Conservation (phyloP, 441 rosid species). For the Populus hybrid region DNA sequence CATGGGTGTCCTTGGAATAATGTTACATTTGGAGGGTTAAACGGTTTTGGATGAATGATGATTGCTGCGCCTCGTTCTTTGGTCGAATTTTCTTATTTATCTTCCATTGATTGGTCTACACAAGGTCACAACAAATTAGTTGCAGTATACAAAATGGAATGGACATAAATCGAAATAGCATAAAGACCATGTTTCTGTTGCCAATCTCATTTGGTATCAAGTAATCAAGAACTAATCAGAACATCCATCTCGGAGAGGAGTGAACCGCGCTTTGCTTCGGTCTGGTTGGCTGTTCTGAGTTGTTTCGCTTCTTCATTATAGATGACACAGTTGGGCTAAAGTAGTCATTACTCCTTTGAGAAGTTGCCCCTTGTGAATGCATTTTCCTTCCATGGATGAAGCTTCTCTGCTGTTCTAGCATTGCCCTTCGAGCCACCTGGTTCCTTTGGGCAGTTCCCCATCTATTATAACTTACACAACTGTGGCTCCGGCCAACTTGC, state of each 20-base stretch:
- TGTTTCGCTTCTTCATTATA: conserved; percentile 75
- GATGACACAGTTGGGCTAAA: conserved; percentile 90
- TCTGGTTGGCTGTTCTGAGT: conserved; percentile 45
- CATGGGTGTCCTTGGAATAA: background rate
- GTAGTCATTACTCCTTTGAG: conserved; percentile 92
- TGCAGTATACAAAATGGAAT: conserved; percentile 35
- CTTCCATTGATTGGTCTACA: conserved; percentile 30
- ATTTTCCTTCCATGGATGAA: conserved; percentile 67
- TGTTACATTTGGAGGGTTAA: background rate
- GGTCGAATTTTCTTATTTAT: conserved; percentile 29
- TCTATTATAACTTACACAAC: conserved; percentile 74
- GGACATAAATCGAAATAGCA: conserved; percentile 24
- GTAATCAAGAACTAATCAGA: conserved; percentile 36
- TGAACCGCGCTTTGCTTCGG: conserved; percentile 51
- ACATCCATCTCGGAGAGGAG: conserved; percentile 84
- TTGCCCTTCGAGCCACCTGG: conserved; percentile 42
- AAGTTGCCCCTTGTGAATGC: conserved; percentile 73
- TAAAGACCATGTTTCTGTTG: conserved; percentile 33
- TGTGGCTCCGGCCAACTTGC: conserved; percentile 88
- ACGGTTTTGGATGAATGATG: background rate
- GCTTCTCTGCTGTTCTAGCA: conserved; percentile 74
- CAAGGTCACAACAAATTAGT: conserved; percentile 38
- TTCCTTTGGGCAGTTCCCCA: conserved; percentile 63
- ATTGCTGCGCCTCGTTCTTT: background rate
- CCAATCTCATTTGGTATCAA: conserved; percentile 17